Base-by-base conservation (phyloP, 1,284 basidiomycete genomes). In the Schizophyllum commune region DNA sequence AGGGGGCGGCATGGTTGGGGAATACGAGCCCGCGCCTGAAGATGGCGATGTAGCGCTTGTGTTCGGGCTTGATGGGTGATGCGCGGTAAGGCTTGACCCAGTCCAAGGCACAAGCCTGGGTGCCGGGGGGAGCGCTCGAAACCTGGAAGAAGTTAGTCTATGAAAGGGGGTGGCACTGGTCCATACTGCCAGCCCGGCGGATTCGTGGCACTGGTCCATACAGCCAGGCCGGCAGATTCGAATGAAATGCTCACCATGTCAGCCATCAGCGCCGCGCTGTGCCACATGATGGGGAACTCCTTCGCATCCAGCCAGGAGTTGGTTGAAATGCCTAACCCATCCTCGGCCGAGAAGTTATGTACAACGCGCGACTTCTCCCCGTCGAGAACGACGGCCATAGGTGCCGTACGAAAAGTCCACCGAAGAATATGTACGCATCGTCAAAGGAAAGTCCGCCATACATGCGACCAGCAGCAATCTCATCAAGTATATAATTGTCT, bases 81-180 rank as follows among this genome's bases (percentile, higher is more conserved):
- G 65, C 66, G 0, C 72, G 62, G 52, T 71, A 71, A 0, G 68
- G 69, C 0, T 66, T 61, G 5, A 67, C 64, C 32, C 71, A 67
- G 52, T 74, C 71, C 1, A 71, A 58, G 0, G 69, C 65, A 9
- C 72, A 70, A 1, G 68, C 71, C 56, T 70, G 70, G 0, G 70
- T 61, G 4, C 72, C 71, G 0, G 57, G 59, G 4, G 69, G 71
- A 0, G 70, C 66, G 0, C 32, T 34, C 0, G 69, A 66, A 8
- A 73, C 61, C 70, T 71, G 63, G 13, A 7, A 39, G 34, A 39
- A 39, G 13, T 13, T 6, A 6, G 34, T 6, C 13, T 39, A 39
- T 6, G 34, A 6, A 39, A 39, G 13, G n/a, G n/a, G n/a, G n/a
- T n/a, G 13, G 39, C 39, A 9, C 39, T 47, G 39, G 39, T 47